These are phyloP conservation scores for Lasiosphaeria hispida DNA, from an alignment of 495 filamentous ascomycete genomes.

Conservation along the genomic window DNA sequence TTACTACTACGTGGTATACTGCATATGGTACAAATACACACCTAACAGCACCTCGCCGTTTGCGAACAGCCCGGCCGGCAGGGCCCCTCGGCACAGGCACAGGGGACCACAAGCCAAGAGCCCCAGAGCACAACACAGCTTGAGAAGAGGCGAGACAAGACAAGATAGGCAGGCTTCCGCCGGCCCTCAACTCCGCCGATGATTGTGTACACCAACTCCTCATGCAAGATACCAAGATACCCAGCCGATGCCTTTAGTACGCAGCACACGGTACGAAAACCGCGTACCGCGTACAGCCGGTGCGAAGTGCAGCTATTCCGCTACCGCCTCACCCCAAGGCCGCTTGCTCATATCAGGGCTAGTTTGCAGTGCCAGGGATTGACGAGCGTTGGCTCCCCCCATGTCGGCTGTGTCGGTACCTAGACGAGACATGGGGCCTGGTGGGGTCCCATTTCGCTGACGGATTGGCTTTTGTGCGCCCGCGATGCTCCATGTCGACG, in stretches of 20 bases:
- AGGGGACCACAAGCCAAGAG: no score
- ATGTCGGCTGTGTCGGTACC: constrained; percentile 9
- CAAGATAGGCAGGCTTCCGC: background rate
- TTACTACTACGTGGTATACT: no score
- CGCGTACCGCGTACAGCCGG: no score
- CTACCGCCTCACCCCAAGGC: background rate
- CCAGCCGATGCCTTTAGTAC: background rate
- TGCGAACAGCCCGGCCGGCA: no score
- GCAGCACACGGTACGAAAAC: background rate
- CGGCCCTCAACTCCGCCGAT: background rate
- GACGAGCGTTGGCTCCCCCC: constrained; percentile 1
- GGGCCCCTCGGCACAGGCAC: no score
- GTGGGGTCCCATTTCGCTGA: background rate
- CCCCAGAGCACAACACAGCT: no score
- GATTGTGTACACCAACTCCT: background rate
- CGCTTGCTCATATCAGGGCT: background rate
- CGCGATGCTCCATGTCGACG: background rate
- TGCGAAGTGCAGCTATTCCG: no score
- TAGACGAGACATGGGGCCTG: background rate
- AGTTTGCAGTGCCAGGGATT: background rate
- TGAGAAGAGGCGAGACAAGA: background rate
- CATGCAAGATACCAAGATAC: constrained; percentile 1
- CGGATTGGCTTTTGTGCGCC: background rate
- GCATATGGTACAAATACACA: no score
- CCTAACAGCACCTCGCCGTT: no score